Base-by-base conservation (phyloP, 1,284 basidiomycete species). In the Abortiporus biennis region DNA sequence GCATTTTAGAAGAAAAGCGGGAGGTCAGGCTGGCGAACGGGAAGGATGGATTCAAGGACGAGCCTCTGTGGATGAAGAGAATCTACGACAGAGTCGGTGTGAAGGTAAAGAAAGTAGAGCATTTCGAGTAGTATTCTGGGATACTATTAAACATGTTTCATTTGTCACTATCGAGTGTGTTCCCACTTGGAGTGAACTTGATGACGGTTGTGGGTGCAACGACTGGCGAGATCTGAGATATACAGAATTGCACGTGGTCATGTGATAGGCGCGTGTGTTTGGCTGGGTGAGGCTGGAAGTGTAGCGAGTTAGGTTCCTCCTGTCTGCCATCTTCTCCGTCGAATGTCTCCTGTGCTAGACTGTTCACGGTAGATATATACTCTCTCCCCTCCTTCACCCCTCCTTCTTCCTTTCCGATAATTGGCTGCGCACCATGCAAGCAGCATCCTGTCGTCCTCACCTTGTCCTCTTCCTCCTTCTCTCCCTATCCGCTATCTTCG, bases 1-100 rank as follows among this genome's bases (percentile, higher is more conserved):
- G 67, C 23, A 63, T 86, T 19, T 54, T 85, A 30, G 68, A 72
- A 39, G 64, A 64, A n/a, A n/a, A 29, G 9, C 8, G 27, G 43
- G 57, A 47, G 40, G 47, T 50, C 31, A 62, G 60, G 30, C 50
- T 50, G 21, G 52, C 52, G 39, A 40, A 31, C 36, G 61, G 54
- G 41, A 58, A 61, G 6, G 58, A 61, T 52, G 47, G 36, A 38
- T 43, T 38, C 27, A 57, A 48, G 47, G 62, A 70, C 43, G 71
- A 73, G 39, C 62, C 65, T 19, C 57, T 49, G 48, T 66, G 65
- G 59, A 68, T 83, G 64, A 32, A 47, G 39, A 58, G 63, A 32
- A 64, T 84, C 43, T 63, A 82, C 44, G 62, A 62, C 40, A 64
- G 64, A 50, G 57, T 83, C 35, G 63, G 68, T 1, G 52, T 72